Evolutionary conservation across 805 yeast genomes (phyloP), one percentile per base, ranked within the genome.

Genomic region (Candida vartiovaarae): DNA sequence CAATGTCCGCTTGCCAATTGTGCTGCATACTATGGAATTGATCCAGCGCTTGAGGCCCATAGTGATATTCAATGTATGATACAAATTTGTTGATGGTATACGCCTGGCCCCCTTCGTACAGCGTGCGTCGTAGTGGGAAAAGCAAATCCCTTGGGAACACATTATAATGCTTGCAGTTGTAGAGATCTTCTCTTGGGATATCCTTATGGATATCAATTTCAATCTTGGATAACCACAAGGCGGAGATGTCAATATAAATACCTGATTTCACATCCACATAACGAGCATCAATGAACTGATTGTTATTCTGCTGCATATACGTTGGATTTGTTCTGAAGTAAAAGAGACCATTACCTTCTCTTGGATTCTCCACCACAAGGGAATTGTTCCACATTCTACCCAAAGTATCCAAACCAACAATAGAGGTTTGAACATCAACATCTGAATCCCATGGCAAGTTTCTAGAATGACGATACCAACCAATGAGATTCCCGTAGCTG

Each of bases 401-500:
- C 34, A 80, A 54, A 33, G 51, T 56, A 39, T 64, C 61, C 40
- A 76, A 54, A 33, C 74, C 72, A 3, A 49, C 54, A 46, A 74
- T 71, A 1, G 83, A 73, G 55, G 79, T 62, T 53, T 78, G 82
- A 11, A 76, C 81, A 61, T 80, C 84, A 31, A 76, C 61, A 53
- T 79, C 84, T 37, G 67, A 64, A 57, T 79, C 85, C 82, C 82
- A 80, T 7, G 81, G 80, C 49, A 80, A 64, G 4, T 68, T 62
- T 46, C 75, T 57, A 1, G 82, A 83, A 55, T 75, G 78, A 71
- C 77, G 78, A 50, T 74, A 72, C 75, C 80, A 80, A 6, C 82
- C 80, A 27, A 80, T 66, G 45, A 80, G 63, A 7, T 83, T 65
- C 3, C 86, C 86, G 58, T 79, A 83, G 5, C 81, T 76, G 32